Evolutionary conservation across 1,139 yeast species (phyloP).

Genomic region (Suhomyces anneliseae): DNA sequence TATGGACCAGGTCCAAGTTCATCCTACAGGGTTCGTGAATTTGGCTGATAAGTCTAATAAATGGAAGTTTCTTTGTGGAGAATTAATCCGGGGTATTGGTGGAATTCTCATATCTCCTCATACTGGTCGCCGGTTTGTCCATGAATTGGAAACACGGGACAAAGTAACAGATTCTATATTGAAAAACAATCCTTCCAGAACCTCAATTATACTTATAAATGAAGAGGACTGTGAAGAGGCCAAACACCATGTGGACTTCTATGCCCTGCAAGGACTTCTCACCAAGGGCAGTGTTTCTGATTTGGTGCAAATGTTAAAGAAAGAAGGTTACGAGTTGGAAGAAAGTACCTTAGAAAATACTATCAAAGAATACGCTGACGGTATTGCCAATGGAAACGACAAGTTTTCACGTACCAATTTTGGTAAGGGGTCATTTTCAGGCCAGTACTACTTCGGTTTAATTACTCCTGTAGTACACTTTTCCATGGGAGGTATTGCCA

Average conservation of each 20-base stretch:
- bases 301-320: constrained; percentile 18
- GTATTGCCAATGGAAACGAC: constrained; percentile 16
- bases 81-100: constrained; percentile 38
- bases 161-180: constrained; percentile 29
- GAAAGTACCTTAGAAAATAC: constrained; percentile 11
- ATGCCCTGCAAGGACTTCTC: constrained; percentile 28
- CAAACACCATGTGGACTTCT: constrained; percentile 30
- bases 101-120: constrained; percentile 35
- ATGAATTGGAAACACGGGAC: constrained; percentile 39
- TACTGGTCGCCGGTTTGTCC: constrained; percentile 34
- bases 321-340: constrained; percentile 10
- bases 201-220: constrained; percentile 29
- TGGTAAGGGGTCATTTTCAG: constrained; percentile 12
- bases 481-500: constrained; percentile 42
- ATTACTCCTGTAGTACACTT: constrained; percentile 42
- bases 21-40: constrained; percentile 42
- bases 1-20: constrained; percentile 41
- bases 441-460: constrained; percentile 29
- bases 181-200: constrained; percentile 20
- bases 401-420: constrained; percentile 22
- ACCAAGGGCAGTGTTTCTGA: constrained; percentile 25
- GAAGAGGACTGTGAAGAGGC: constrained; percentile 30
- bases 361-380: constrained; percentile 15
- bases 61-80: constrained; percentile 41
- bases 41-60: constrained; percentile 13